Percentiles rank a stretch among this genome's conserved stretches.
Evolutionary conservation across 768 basidiomycete species (phyloP).

Genomic region (Hypholoma sublateritium): DNA sequence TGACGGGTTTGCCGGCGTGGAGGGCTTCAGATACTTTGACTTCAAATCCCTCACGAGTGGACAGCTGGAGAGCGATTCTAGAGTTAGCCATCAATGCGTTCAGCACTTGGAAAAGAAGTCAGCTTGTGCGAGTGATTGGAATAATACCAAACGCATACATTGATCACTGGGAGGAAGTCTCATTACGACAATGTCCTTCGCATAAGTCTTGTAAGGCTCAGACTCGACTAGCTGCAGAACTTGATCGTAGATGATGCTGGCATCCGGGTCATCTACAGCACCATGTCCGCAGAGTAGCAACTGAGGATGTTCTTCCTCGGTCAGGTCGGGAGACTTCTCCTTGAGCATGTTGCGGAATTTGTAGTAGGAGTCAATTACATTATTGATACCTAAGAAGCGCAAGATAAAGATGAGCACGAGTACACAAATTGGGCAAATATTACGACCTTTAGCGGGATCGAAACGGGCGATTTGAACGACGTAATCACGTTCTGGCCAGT

Average conservation of each 20-base stretch:
- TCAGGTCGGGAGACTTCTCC: slow-evolving; percentile 38
- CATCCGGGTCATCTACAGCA: slow-evolving; percentile 93
- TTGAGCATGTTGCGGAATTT: slow-evolving; percentile 73
- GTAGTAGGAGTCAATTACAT: slow-evolving; percentile 85
- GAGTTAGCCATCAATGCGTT: slow-evolving; percentile 89
- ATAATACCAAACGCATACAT: slow-evolving; percentile 42
- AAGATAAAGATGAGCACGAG: background rate
- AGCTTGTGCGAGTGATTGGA: slow-evolving; percentile 34
- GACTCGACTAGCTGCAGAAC: slow-evolving; percentile 59
- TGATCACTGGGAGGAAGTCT: slow-evolving; percentile 82
- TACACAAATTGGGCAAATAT: background rate
- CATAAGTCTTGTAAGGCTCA: slow-evolving; percentile 50
- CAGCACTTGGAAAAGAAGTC: slow-evolving; percentile 49
- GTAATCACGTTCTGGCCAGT: slow-evolving; percentile 83
- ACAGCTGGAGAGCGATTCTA: slow-evolving; percentile 88
- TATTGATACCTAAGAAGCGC: slow-evolving; percentile 68
- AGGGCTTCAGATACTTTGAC: slow-evolving; percentile 97
- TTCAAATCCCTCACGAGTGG: slow-evolving; percentile 94
- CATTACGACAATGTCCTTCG: slow-evolving; percentile 74
- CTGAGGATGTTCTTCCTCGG: slow-evolving; percentile 63
- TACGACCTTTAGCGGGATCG: slow-evolving; percentile 67
- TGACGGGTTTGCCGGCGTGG: slow-evolving; percentile 84
- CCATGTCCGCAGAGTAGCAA: slow-evolving; percentile 87
- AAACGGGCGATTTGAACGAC: slow-evolving; percentile 93
- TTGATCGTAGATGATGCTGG: slow-evolving; percentile 87